phyloP scores from a whole-genome alignment of 352 stramenopile genomes.

The Salisapilia sapeloensis region DNA sequence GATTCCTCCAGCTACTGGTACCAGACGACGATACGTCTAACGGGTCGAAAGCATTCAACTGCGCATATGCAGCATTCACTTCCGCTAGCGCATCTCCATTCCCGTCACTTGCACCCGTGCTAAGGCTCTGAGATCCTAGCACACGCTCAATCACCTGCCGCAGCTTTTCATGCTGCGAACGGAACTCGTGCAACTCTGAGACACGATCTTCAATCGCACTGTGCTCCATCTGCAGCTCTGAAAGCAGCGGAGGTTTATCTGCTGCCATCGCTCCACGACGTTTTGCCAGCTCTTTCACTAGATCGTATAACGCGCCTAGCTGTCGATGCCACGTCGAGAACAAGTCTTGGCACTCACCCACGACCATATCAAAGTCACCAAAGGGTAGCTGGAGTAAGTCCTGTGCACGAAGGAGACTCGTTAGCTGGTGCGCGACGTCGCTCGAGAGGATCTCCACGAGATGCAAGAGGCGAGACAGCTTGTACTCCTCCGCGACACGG shows the following conservation, averaged over 20 bases:
- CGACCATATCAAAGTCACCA: constrained; percentile 63
- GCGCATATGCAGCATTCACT: constrained; percentile 81
- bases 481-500: constrained; percentile 78
- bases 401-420: constrained; percentile 66
- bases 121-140: constrained; percentile 32
- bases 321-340: constrained; percentile 79
- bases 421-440: constrained; percentile 65
- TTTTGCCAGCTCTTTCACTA: constrained; percentile 76
- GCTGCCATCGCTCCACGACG: constrained; percentile 67
- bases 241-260: constrained; percentile 61
- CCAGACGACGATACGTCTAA: constrained; percentile 80
- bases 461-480: constrained; percentile 54
- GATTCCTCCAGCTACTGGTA: constrained; percentile 62
- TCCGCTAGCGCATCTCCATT: constrained; percentile 56
- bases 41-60: constrained; percentile 58
- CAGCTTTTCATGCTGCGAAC: constrained; percentile 84
- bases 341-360: constrained; percentile 64
- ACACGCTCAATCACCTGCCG: constrained; percentile 77
- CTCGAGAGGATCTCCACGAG: constrained; percentile 79
- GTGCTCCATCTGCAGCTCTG: constrained; percentile 77
- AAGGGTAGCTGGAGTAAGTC: constrained; percentile 75
- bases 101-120: constrained; percentile 11
- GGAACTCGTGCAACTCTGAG: constrained; percentile 79
- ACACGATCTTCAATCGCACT: constrained; percentile 75
- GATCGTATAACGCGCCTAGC: constrained; percentile 66